phyloP scores from a whole-genome alignment of 1,284 basidiomycete genomes.

The Leccinum glutinopallens region DNA sequence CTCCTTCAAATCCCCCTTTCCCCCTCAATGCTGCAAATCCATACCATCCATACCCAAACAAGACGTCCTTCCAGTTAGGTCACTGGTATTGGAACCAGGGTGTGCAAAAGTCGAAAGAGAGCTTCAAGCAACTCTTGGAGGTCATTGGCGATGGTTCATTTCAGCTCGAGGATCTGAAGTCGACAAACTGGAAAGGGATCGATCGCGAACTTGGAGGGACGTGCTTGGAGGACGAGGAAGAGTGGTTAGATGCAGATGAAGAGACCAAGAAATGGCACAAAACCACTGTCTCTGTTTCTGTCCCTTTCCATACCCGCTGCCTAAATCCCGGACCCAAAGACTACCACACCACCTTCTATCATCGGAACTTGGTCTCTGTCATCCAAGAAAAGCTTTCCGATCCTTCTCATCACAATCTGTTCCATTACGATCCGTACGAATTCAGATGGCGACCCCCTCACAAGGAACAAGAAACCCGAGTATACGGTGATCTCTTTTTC shows the following conservation, averaged over 20 bases:
- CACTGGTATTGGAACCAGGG: constrained; percentile 2
- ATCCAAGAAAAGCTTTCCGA: neutral
- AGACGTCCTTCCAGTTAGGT: neutral
- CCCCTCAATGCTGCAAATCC: neutral
- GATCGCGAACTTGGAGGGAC: neutral
- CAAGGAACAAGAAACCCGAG: neutral
- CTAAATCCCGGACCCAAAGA: too few relatives aligned
- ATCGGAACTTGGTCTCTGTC: neutral
- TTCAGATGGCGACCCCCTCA: neutral
- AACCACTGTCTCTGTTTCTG: neutral
- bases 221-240: neutral
- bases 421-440: neutral
- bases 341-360: neutral
- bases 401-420: neutral
- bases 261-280: neutral
- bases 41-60: neutral
- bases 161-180: neutral
- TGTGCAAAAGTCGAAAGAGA: neutral
- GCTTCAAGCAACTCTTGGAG: neutral
- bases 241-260: neutral
- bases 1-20: neutral
- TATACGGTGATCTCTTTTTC: neutral
- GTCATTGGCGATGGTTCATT: neutral
- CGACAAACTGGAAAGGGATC: neutral
- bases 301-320: neutral